These are phyloP conservation scores for Cytospora chrysosperma DNA, from an alignment of 2,329 filamentous ascomycete species.

Conservation along the genomic window DNA sequence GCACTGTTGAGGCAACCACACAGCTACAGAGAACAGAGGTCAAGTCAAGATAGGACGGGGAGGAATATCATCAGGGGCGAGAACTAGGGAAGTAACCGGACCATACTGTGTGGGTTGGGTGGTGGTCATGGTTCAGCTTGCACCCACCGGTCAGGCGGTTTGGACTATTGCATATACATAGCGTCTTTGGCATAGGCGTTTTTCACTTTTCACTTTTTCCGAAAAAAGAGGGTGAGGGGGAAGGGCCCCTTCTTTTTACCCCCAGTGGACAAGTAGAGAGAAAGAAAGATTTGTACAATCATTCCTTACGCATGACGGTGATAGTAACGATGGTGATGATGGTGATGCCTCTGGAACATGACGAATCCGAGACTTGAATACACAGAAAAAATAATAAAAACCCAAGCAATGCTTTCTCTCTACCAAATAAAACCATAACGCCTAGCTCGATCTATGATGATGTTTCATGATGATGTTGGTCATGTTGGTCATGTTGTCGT, in stretches of 20 bases:
- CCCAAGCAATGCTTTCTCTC: neutral
- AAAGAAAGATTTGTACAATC: constrained; percentile 4
- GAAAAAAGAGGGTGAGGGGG: neutral
- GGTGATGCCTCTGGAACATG: neutral
- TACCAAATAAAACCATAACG: constrained; percentile 20
- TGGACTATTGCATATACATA: constrained; percentile 15
- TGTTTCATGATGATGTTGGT: neutral
- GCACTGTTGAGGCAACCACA: no score
- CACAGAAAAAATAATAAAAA: constrained; percentile 2
- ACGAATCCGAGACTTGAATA: no score
- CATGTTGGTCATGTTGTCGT: neutral
- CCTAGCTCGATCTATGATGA: constrained; percentile 20
- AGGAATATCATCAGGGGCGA: neutral
- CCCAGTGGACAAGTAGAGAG: neutral
- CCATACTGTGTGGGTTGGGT: no score
- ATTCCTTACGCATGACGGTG: neutral
- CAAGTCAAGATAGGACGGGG: neutral
- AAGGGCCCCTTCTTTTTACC: neutral
- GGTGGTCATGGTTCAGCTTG: neutral
- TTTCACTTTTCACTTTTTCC: neutral
- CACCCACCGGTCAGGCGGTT: neutral
- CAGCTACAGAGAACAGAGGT: neutral
- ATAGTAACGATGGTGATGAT: neutral
- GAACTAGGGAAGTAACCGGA: neutral
- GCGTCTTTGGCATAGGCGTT: constrained; percentile 17